Evolutionary conservation across 2,329 filamentous ascomycete genomes (phyloP).

Genomic region (Talaromyces sp.): DNA sequence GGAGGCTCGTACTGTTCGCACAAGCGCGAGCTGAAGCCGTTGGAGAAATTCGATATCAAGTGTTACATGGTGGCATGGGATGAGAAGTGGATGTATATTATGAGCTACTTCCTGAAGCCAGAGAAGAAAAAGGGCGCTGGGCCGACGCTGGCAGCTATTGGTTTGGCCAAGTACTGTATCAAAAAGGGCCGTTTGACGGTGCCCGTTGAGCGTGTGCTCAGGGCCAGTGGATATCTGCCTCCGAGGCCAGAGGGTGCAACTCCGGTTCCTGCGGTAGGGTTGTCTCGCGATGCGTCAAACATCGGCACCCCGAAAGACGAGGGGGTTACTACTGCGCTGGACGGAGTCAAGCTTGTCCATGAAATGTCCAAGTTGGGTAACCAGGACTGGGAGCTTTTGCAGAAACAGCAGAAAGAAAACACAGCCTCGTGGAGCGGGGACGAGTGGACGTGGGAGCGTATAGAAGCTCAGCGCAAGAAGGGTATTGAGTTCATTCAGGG

Average conservation of each 20-base stretch:
- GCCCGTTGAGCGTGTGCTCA: conserved; percentile 70
- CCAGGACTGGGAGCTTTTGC: conserved; percentile 23
- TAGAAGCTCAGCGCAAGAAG: conserved; percentile 53
- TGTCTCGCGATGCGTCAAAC: conserved; percentile 12
- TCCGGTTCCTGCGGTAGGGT: conserved; percentile 15
- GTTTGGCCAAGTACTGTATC: conserved; percentile 74
- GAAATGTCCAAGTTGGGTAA: conserved; percentile 32
- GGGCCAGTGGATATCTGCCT: conserved; percentile 69
- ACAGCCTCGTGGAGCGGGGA: conserved; percentile 28
- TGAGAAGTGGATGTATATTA: conserved; percentile 73
- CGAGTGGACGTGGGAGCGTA: conserved; percentile 56
- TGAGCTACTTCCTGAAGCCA: conserved; percentile 64
- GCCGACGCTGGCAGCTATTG: conserved; percentile 65
- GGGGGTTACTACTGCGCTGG: conserved; percentile 25
- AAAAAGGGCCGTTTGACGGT: conserved; percentile 80
- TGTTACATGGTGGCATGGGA: conserved; percentile 68
- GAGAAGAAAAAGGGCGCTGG: conserved; percentile 42
- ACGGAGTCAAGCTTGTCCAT: conserved; percentile 30
- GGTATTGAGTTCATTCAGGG: conserved; percentile 52
- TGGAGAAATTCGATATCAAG: conserved; percentile 68
- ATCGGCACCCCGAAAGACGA: conserved; percentile 29
- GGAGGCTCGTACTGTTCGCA: conserved; percentile 71
- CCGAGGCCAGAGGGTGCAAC: conserved; percentile 56
- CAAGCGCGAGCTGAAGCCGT: conserved; percentile 66
- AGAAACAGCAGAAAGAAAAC: conserved; percentile 27